A percentile compares a stretch with the other conserved stretches of the same genome.
Evolutionary conservation across 2,329 filamentous ascomycete species (phyloP).

Genomic region (Catunica adiposa): DNA sequence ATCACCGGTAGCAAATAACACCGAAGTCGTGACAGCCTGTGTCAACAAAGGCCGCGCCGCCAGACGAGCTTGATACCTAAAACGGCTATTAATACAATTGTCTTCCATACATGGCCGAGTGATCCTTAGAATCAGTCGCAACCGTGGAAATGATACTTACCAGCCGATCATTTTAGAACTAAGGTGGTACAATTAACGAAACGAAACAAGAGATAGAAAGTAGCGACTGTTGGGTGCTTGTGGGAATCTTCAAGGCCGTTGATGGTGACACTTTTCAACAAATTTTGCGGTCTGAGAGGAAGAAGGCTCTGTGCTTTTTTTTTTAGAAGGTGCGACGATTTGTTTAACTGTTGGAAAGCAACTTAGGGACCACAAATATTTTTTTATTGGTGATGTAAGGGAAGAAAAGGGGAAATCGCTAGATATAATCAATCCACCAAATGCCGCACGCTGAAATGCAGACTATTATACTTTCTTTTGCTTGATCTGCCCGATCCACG

Average conservation of each 20-base stretch:
- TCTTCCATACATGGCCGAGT: background rate
- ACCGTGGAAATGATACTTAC: background rate
- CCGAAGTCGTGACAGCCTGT: constrained; percentile 73
- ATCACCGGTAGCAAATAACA: constrained; percentile 88
- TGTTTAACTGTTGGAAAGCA: background rate
- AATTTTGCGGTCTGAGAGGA: background rate
- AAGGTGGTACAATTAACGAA: background rate
- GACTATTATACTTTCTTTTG: background rate
- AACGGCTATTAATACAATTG: constrained; percentile 2
- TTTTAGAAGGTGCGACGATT: background rate
- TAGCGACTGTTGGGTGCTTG: background rate
- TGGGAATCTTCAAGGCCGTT: background rate
- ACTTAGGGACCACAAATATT: background rate
- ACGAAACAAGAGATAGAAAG: background rate
- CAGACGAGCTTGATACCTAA: constrained; percentile 74
- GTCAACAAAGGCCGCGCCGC: constrained; percentile 72
- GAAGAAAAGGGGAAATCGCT: background rate
- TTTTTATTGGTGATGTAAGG: background rate
- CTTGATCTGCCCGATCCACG: background rate
- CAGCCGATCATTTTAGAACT: constrained; percentile 1
- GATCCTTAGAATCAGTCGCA: background rate
- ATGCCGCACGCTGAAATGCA: too few species aligned
- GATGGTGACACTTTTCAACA: constrained; percentile 1
- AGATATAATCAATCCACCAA: too few species aligned
- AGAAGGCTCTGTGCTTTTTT: background rate